Percentiles rank a stretch among this genome's conserved stretches.
Evolutionary conservation across 2,329 filamentous ascomycete genomes (phyloP).

Genomic region (Capronia americana): DNA sequence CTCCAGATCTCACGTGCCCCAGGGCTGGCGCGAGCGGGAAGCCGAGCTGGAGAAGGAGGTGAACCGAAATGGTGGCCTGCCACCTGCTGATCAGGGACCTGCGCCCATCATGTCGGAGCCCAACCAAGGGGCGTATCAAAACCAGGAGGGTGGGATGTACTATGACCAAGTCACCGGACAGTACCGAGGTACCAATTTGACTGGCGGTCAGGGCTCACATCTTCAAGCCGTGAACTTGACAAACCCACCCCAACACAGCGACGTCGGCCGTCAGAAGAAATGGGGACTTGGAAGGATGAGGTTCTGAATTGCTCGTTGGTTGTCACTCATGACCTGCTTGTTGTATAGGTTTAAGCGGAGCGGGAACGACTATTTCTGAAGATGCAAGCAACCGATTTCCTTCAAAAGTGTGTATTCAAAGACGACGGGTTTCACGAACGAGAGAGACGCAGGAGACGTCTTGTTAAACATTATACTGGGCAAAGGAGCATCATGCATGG

Average conservation of each 20-base stretch:
- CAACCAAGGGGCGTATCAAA: slow-evolving; percentile 29
- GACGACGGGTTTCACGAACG: neutral
- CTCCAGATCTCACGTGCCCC: slow-evolving; percentile 59
- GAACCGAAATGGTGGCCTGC: neutral
- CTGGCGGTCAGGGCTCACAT: slow-evolving; percentile 20
- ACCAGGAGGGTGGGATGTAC: neutral
- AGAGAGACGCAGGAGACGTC: neutral
- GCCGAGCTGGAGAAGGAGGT: slow-evolving; percentile 26
- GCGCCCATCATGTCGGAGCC: slow-evolving; percentile 30
- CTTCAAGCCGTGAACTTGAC: slow-evolving; percentile 1
- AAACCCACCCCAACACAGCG: slow-evolving; percentile 17
- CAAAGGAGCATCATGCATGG: neutral
- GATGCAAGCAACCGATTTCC: neutral
- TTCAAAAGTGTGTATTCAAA: neutral
- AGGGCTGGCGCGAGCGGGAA: slow-evolving; percentile 42
- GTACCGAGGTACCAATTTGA: slow-evolving; percentile 29
- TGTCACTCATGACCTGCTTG: neutral
- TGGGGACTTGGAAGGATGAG: slow-evolving; percentile 26
- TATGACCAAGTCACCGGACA: slow-evolving; percentile 19
- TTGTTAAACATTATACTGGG: neutral
- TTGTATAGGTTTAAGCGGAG: neutral
- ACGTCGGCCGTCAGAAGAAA: slow-evolving; percentile 25
- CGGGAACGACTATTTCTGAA: neutral
- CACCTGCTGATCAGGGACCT: slow-evolving; percentile 14
- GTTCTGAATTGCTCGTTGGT: slow-evolving; percentile 8